Evolutionary conservation across 805 yeast genomes (phyloP), one percentile per base, ranked within the genome.

Genomic region (Teunomyces aglyptinius): DNA sequence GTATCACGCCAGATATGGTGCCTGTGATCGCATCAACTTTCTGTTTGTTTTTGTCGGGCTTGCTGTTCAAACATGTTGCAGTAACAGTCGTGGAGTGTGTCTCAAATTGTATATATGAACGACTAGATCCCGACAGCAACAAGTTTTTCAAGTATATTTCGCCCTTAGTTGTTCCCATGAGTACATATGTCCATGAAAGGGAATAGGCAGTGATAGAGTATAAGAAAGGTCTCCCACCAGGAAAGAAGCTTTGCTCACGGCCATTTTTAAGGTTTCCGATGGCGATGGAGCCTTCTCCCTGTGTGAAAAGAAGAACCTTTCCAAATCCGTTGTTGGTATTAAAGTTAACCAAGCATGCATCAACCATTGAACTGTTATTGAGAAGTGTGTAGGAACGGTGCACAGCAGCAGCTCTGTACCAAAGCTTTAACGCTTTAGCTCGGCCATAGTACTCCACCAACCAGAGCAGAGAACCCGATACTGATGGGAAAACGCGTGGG

Each of bases 381-480:
- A 69, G 48, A 26, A 71, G 49, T 45, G 59, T 54, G 46, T 67
- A 68, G 48, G 55, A 60, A 15, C 55, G 55, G 28, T 64, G 64
- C 5, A 50, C 46, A 1, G 65, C 61, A 13, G 53, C 58, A 5
- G 66, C 67, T 49, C 69, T 72, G 40, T 62, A 59, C 81, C 82
- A 71, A 43, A 57, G 68, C 46, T 65, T 69, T 28, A 56, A 45
- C 5, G 60, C 48, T 6, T 63, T 53, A 38, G 69, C 61, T 20
- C 84, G 58, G 7, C 61, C 58, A 33, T 75, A 65, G 53, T 77
- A 69, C 55, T 80, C 85, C 41, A 59, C 56, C 45, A 73, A 61
- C 80, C 82, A 80, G n/a, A 51, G 49, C n/a, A 45, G 50, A 3
- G 77, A 67, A n/a, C 75, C 61, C 2, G 78, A 63, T 10, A 75